Evolutionary conservation across 306 rosid species (phyloP).

Genomic region (Cicer judaicum): DNA sequence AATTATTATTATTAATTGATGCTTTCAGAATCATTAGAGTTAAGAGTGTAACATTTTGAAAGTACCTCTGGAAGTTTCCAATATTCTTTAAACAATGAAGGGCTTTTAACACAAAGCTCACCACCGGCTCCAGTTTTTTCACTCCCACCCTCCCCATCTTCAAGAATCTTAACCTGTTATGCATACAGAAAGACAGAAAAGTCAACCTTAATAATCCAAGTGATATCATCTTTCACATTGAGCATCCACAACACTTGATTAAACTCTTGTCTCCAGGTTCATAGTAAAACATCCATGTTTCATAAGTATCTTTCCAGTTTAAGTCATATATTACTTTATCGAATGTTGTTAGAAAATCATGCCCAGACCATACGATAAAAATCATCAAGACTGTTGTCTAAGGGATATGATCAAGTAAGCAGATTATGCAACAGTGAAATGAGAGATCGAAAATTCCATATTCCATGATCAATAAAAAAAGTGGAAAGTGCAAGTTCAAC

Average conservation of each 20-base stretch:
- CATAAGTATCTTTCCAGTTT: too few relatives aligned
- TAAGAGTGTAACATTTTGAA: conserved; percentile 35
- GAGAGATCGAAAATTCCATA: conserved; percentile 23
- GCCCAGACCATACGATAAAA: conserved; percentile 21
- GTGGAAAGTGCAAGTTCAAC: conserved; percentile 37
- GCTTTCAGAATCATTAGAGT: conserved; percentile 30
- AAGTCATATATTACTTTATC: not conserved
- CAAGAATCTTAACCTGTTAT: conserved; percentile 67
- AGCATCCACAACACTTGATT: not conserved
- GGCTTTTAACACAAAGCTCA: conserved; percentile 84
- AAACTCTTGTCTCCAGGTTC: too few relatives aligned
- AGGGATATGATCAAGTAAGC: conserved; percentile 21
- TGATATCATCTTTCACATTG: conserved; percentile 17
- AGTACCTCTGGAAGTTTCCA: conserved; percentile 91
- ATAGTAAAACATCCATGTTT: too few relatives aligned
- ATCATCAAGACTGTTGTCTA: not conserved
- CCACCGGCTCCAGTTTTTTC: conserved; percentile 60
- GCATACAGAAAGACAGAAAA: conserved; percentile 24
- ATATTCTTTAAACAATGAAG: conserved; percentile 84
- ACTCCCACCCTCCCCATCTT: conserved; percentile 55
- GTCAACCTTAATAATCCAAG: conserved; percentile 17
- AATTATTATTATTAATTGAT: conserved; percentile 3
- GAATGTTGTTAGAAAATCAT: conserved; percentile 29
- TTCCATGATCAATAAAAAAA: conserved; percentile 22
- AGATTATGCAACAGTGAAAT: conserved; percentile 23